phyloP scores from a whole-genome alignment of 257 asterid genomes.

The Galeopsis tetrahit region DNA sequence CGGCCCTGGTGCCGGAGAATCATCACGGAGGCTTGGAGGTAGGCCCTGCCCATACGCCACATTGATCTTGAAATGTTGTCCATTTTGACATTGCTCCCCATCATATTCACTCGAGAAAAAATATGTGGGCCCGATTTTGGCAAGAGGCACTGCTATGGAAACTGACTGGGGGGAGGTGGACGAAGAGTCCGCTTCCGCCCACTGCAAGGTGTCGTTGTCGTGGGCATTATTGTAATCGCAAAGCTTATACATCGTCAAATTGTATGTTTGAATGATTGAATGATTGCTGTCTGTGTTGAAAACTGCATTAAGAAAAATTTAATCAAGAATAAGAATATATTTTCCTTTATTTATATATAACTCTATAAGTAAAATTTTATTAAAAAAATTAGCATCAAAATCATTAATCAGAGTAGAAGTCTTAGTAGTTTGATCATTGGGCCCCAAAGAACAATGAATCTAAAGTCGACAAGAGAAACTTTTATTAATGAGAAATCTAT shows the following conservation, averaged over 20 bases:
- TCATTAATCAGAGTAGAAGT: too few relatives aligned
- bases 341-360: neutral
- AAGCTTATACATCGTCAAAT: constrained; percentile 54
- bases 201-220: constrained; percentile 68
- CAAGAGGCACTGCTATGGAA: constrained; percentile 62
- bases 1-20: constrained; percentile 61
- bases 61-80: constrained; percentile 59
- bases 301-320: constrained; percentile 47
- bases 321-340: too few relatives aligned
- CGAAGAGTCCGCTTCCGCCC: constrained; percentile 70
- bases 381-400: too few relatives aligned
- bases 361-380: too few relatives aligned
- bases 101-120: constrained; percentile 89
- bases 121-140: constrained; percentile 53
- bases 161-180: constrained; percentile 48
- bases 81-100: constrained; percentile 81
- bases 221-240: constrained; percentile 55
- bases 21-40: constrained; percentile 51
- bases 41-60: constrained; percentile 74
- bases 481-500: too few relatives aligned
- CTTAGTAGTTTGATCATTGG: too few relatives aligned
- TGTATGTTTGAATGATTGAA: constrained; percentile 80
- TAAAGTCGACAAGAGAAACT: too few relatives aligned
- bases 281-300: constrained; percentile 88
- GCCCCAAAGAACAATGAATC: too few relatives aligned